These are phyloP conservation scores for Haberlea rhodopensis DNA, from an alignment of 257 asterid genomes.

Conservation along the genomic window DNA sequence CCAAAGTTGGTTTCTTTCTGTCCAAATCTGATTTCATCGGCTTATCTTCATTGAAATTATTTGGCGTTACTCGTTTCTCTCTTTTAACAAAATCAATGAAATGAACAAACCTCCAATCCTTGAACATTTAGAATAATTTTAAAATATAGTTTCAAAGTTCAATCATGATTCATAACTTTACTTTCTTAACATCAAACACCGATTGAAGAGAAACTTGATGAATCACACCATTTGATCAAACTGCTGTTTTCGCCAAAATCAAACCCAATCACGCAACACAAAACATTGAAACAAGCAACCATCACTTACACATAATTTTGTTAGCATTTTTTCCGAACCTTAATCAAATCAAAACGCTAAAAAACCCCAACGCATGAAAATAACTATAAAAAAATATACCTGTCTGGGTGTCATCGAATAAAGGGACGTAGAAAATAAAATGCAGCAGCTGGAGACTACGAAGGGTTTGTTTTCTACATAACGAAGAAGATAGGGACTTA, in stretches of 20 bases:
- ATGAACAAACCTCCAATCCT: constrained; percentile 1
- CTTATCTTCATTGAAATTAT: background rate
- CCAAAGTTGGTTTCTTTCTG: constrained; percentile 4
- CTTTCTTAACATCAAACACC: constrained; percentile 7
- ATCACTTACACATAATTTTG: background rate
- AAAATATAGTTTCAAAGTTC: background rate
- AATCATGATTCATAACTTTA: background rate
- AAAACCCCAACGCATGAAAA: background rate
- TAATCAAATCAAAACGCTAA: constrained; percentile 13
- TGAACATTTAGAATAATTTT: background rate
- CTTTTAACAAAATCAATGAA: constrained; percentile 11
- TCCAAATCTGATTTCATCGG: background rate
- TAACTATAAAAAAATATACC: constrained; percentile 35
- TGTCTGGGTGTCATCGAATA: constrained; percentile 90
- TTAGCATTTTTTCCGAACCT: constrained; percentile 16
- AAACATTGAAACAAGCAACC: constrained; percentile 1
- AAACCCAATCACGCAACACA: constrained; percentile 1
- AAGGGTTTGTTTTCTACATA: constrained; percentile 35
- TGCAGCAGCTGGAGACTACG: constrained; percentile 36
- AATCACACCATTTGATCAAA: background rate
- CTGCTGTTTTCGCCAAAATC: background rate
- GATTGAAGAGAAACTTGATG: background rate
- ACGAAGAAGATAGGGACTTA: constrained; percentile 49
- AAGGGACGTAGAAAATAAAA: constrained; percentile 72
- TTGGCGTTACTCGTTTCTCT: background rate